Percentiles rank a stretch among this genome's conserved stretches.
These are phyloP conservation scores for Fusarium secorum DNA, from an alignment of 2,329 filamentous ascomycete species.

Conservation along the genomic window DNA sequence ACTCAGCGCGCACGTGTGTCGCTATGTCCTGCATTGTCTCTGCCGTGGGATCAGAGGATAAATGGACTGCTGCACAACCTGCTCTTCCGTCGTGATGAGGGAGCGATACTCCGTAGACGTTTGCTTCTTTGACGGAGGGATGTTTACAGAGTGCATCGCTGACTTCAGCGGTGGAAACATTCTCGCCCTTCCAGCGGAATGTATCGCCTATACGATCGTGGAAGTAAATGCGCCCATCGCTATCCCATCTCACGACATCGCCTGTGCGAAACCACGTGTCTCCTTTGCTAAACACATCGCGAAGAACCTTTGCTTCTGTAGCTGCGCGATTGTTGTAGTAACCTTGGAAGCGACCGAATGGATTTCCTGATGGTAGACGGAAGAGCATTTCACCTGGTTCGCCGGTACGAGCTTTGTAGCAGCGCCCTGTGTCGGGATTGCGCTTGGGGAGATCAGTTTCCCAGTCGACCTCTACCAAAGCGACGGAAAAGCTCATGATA, in stretches of 20 bases:
- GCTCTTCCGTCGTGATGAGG: slow-evolving; percentile 85
- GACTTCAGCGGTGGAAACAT: slow-evolving; percentile 84
- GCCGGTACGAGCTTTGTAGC: slow-evolving; percentile 63
- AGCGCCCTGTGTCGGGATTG: slow-evolving; percentile 74
- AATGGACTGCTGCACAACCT: slow-evolving; percentile 77
- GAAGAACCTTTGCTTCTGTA: slow-evolving; percentile 75
- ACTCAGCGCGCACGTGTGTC: slow-evolving; percentile 59
- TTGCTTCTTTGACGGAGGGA: slow-evolving; percentile 74
- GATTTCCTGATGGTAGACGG: slow-evolving; percentile 70
- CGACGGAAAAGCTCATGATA: slow-evolving; percentile 59
- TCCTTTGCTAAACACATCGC: slow-evolving; percentile 75
- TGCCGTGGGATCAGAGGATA: slow-evolving; percentile 56
- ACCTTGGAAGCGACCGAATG: slow-evolving; percentile 75
- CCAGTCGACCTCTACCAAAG: slow-evolving; percentile 75
- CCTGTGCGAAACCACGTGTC: slow-evolving; percentile 87
- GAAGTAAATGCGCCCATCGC: slow-evolving; percentile 78
- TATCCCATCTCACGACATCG: slow-evolving; percentile 78
- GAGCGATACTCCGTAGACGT: slow-evolving; percentile 83
- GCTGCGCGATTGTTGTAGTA: slow-evolving; percentile 80
- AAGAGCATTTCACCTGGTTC: slow-evolving; percentile 80
- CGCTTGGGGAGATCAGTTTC: slow-evolving; percentile 73
- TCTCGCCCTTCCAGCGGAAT: slow-evolving; percentile 84
- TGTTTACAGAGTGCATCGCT: slow-evolving; percentile 76
- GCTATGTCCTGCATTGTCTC: slow-evolving; percentile 67
- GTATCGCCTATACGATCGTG: slow-evolving; percentile 82